phyloP scores from a whole-genome alignment of 2,329 filamentous ascomycete species.

The Rutstroemia sp. region DNA sequence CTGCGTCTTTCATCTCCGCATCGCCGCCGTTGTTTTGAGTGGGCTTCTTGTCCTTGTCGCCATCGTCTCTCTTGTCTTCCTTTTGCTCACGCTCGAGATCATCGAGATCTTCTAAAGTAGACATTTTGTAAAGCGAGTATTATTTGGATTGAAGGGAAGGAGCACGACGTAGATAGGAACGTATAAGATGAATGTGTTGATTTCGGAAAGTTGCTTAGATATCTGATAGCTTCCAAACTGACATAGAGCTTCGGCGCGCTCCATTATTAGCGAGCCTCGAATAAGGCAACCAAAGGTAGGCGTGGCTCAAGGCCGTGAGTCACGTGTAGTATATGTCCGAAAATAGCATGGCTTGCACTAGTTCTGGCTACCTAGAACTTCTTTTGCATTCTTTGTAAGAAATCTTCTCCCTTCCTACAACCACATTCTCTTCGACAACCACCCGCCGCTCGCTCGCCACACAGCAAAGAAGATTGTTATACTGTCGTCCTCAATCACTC shows the following conservation, averaged over 20 bases:
- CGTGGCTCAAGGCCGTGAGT: slow-evolving; percentile 5
- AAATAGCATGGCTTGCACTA: neutral
- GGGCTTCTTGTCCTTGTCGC: slow-evolving; percentile 47
- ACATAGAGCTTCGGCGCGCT: slow-evolving; percentile 18
- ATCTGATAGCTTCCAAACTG: slow-evolving; percentile 15
- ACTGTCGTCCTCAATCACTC: slow-evolving; percentile 26
- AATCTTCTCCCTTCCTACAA: slow-evolving; percentile 11
- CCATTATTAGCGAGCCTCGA: slow-evolving; percentile 5
- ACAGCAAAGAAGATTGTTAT: slow-evolving; percentile 26
- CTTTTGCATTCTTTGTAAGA: slow-evolving; percentile 3
- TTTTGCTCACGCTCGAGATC: slow-evolving; percentile 65
- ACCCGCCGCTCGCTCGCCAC: slow-evolving; percentile 17
- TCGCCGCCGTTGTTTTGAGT: slow-evolving; percentile 54
- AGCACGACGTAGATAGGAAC: neutral
- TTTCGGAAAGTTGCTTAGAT: slow-evolving; percentile 12
- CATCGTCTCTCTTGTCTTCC: slow-evolving; percentile 51
- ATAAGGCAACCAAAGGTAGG: slow-evolving; percentile 11
- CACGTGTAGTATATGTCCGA: neutral
- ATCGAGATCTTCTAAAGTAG: slow-evolving; percentile 70
- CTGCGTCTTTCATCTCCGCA: slow-evolving; percentile 85
- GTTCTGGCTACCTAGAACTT: slow-evolving; percentile 6
- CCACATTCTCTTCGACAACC: slow-evolving; percentile 8
- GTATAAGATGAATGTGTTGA: slow-evolving; percentile 2
- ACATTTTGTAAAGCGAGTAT: slow-evolving; percentile 44
- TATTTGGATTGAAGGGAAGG: neutral